A percentile compares a stretch with the other conserved stretches of the same genome.
These are phyloP conservation scores for Cytospora chrysosperma DNA, from an alignment of 2,329 filamentous ascomycete species.

Conservation along the genomic window DNA sequence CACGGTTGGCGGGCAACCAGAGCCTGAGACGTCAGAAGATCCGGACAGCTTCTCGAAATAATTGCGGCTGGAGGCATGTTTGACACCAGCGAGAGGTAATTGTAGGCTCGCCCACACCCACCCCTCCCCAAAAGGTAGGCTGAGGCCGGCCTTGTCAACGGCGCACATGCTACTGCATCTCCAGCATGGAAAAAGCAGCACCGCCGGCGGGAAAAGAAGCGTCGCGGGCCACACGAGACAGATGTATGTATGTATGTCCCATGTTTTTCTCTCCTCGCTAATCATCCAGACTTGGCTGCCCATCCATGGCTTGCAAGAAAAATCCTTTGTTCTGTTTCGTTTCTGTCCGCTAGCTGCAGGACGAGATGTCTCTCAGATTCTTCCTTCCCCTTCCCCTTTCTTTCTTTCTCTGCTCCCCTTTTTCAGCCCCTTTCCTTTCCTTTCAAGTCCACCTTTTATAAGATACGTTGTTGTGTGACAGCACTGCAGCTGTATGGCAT, in stretches of 20 bases:
- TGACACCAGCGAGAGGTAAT: not conserved
- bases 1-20: too few relatives aligned
- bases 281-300: not conserved
- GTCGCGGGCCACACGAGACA: not conserved
- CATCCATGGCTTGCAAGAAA: not conserved
- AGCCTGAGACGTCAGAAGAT: too few relatives aligned
- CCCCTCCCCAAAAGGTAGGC: too few relatives aligned
- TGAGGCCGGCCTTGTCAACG: not conserved
- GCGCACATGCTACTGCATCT: not conserved
- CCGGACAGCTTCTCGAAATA: not conserved
- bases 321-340: not conserved
- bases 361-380: not conserved
- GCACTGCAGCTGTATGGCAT: conserved; percentile 7
- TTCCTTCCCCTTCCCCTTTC: not conserved
- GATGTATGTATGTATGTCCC: not conserved
- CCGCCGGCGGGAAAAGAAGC: not conserved
- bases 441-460: not conserved
- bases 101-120: not conserved
- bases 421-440: not conserved
- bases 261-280: not conserved
- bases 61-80: not conserved
- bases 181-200: not conserved
- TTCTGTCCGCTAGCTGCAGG: not conserved
- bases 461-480: not conserved
- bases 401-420: not conserved